A percentile compares a stretch with the other conserved stretches of the same genome.
Evolutionary conservation across 768 basidiomycete species (phyloP).

Genomic region (Collybia sp.): DNA sequence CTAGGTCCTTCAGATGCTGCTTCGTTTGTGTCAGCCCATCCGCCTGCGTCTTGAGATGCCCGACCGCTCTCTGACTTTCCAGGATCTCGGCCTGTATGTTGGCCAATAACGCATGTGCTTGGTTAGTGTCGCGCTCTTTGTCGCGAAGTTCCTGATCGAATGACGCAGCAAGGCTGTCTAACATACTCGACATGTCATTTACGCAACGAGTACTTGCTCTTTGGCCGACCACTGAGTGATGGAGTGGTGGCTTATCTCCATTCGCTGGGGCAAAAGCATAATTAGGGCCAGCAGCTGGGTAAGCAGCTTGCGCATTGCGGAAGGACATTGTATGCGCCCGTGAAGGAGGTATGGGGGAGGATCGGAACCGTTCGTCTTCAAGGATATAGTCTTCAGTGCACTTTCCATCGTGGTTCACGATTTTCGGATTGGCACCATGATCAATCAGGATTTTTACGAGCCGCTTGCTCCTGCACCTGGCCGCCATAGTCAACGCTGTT

Average conservation of each 20-base stretch:
- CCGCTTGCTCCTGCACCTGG: slow-evolving; percentile 91
- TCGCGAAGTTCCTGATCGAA: slow-evolving; percentile 91
- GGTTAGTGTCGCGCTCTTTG: slow-evolving; percentile 87
- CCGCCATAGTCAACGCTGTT: slow-evolving; percentile 95
- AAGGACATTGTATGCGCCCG: slow-evolving; percentile 65
- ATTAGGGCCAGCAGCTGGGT: slow-evolving; percentile 27
- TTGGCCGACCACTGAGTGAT: slow-evolving; percentile 82
- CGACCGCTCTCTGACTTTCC: slow-evolving; percentile 75
- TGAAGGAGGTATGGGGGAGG: slow-evolving; percentile 79
- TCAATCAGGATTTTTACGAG: slow-evolving; percentile 94
- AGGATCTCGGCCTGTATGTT: slow-evolving; percentile 90
- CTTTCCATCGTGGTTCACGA: slow-evolving; percentile 92
- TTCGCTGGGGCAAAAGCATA: slow-evolving; percentile 42
- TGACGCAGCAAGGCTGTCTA: slow-evolving; percentile 82
- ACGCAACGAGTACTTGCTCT: slow-evolving; percentile 81
- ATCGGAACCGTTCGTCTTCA: slow-evolving; percentile 95
- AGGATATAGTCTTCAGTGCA: slow-evolving; percentile 98
- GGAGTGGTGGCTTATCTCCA: slow-evolving; percentile 68
- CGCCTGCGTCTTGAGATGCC: slow-evolving; percentile 63
- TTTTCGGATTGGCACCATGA: slow-evolving; percentile 93
- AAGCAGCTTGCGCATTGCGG: slow-evolving; percentile 63
- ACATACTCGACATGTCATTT: slow-evolving; percentile 79
- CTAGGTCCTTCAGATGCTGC: slow-evolving; percentile 52
- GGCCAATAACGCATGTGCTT: slow-evolving; percentile 80
- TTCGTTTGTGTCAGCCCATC: slow-evolving; percentile 62